These are phyloP conservation scores for Echria macrotheca DNA, from an alignment of 495 filamentous ascomycete genomes.

Conservation along the genomic window DNA sequence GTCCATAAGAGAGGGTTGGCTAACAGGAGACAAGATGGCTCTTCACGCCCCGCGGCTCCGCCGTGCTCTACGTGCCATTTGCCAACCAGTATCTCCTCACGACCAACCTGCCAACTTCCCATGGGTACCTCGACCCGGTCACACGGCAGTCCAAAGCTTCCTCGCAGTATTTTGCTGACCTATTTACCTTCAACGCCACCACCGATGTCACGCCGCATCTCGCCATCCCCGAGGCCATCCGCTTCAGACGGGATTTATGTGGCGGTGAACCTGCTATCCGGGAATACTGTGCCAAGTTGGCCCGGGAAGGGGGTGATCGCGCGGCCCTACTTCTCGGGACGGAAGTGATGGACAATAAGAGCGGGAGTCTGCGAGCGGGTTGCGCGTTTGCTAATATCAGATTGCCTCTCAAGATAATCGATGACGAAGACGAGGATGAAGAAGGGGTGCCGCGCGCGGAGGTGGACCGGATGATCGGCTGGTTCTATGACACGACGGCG, in stretches of 20 bases:
- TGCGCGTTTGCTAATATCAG: constrained; percentile 57
- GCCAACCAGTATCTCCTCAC: constrained; percentile 66
- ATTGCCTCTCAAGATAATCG: constrained; percentile 51
- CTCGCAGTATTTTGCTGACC: constrained; percentile 45
- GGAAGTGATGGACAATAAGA: constrained; percentile 56
- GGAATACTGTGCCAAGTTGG: constrained; percentile 51
- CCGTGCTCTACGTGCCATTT: constrained; percentile 65
- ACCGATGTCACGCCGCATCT: constrained; percentile 62
- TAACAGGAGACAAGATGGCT: constrained; percentile 50
- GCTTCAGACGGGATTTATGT: constrained; percentile 56
- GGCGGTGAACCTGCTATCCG: constrained; percentile 70
- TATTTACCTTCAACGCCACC: constrained; percentile 70
- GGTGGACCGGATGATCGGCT: neutral
- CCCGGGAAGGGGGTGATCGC: constrained; percentile 50
- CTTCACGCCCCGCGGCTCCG: constrained; percentile 66
- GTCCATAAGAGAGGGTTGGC: no score
- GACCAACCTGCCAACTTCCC: constrained; percentile 62
- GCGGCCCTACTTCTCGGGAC: constrained; percentile 59
- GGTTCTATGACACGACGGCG: constrained; percentile 2
- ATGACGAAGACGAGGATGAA: constrained; percentile 2
- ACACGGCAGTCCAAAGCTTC: constrained; percentile 11
- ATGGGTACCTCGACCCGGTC: constrained; percentile 39
- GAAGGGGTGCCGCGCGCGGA: constrained; percentile 11
- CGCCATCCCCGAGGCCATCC: constrained; percentile 59
- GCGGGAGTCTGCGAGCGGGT: constrained; percentile 31